These are phyloP conservation scores for Penicillium occitanis DNA, from an alignment of 2,329 filamentous ascomycete genomes.

Conservation along the genomic window DNA sequence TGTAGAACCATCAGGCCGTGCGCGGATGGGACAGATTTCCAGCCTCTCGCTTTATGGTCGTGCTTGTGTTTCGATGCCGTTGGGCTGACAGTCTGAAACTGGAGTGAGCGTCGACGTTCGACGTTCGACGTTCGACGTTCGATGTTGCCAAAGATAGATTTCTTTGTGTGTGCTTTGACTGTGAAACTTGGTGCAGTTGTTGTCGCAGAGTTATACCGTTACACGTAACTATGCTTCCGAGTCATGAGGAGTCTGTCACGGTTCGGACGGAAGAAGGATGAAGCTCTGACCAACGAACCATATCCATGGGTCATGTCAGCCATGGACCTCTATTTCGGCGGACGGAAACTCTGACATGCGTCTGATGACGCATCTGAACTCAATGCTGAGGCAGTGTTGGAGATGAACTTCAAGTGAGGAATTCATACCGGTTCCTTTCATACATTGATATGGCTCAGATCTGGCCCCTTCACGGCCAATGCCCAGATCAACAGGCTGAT, in stretches of 20 bases:
- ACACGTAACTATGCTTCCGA: neutral
- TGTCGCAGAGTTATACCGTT: neutral
- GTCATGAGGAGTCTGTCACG: neutral
- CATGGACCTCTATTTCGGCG: neutral
- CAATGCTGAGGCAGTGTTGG: neutral
- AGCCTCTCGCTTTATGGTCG: neutral
- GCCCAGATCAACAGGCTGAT: neutral
- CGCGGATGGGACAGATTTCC: neutral
- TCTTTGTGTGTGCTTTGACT: neutral
- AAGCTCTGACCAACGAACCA: slow-evolving; percentile 9
- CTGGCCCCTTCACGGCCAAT: neutral
- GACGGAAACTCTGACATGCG: neutral
- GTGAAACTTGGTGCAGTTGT: neutral
- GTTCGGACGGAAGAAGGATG: neutral
- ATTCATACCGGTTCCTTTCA: neutral
- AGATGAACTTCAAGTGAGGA: neutral
- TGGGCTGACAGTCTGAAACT: no score
- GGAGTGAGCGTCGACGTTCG: neutral
- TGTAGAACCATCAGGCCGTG: neutral
- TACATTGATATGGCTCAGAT: neutral
- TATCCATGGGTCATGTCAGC: slow-evolving; percentile 5
- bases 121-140: neutral
- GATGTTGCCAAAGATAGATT: slow-evolving; percentile 1
- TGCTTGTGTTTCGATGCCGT: neutral
- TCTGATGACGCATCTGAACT: neutral